Evolutionary conservation across 805 yeast genomes (phyloP), one percentile per base, ranked within the genome.

Genomic region (Tetrapisispora phaffii): DNA sequence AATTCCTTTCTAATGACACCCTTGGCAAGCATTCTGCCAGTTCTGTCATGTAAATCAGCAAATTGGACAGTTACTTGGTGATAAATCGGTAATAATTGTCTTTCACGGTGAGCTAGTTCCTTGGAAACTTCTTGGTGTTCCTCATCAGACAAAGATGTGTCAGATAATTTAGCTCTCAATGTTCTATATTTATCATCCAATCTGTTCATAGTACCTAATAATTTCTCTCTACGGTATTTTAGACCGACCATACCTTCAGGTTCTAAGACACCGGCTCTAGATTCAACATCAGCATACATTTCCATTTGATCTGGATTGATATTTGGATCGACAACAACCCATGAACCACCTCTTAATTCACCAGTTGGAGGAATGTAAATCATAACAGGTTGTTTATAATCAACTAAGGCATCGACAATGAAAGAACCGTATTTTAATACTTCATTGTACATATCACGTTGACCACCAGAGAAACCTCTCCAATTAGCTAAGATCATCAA

Each of bases 381-480:
- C 71, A 93, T 82, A 54, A 93, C 84, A 48, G 99, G 99, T 69
- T 93, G 98, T 66, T 86, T 86, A 77, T 82, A 93, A 58, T 81
- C 96, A 54, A 87, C 95, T 50, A 93, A 76, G 13, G 98, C 97
- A 65, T 93, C 99, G 52, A 93, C 99, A 69, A 93, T 93, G 68
- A 76, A 87, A 3, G 97, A 80, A 64, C 99, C 99, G 64, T 85
- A 93, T 69, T 93, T 93, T 72, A 93, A 80, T 37, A 93, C 95
- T 72, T 93, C 99, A 60, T 89, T 87, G 76, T 84, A 94, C 99
- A 93, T 93, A 69, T 93, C 99, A 65, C 97, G 85, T 75, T 93
- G 99, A 66, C 99, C 98, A 74, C 99, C 98, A 55, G 97, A 87
- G 80, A 93, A 93, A 61, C 99, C 99, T 80, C 99, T 85, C 99